Percentiles rank a stretch among this genome's conserved stretches.
Conservation (phyloP, 2,329 filamentous ascomycete genomes). For the Hawksworthiomyces lignivorus region DNA sequence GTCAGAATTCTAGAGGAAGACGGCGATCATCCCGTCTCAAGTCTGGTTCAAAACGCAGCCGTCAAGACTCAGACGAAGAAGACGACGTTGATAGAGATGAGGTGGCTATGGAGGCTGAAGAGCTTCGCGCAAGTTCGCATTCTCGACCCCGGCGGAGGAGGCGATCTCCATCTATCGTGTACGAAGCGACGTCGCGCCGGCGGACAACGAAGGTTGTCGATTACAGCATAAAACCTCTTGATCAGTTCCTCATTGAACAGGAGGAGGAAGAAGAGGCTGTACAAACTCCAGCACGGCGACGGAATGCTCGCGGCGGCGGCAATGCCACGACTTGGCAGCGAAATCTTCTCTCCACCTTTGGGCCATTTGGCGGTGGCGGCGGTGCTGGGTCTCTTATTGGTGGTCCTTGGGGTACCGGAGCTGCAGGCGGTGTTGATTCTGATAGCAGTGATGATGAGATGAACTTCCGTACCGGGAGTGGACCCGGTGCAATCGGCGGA, state of each 20-base stretch:
- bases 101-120: conserved; percentile 57
- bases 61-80: conserved; percentile 48
- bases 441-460: conserved; percentile 96
- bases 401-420: conserved; percentile 66
- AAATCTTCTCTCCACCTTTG: conserved; percentile 79
- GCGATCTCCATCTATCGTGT: conserved; percentile 49
- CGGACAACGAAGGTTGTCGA: conserved; percentile 63
- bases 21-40: conserved; percentile 26
- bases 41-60: conserved; percentile 38
- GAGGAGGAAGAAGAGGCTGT: conserved; percentile 62
- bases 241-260: conserved; percentile 65
- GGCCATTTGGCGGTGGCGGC: conserved; percentile 83
- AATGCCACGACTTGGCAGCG: conserved; percentile 60
- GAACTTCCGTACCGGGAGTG: conserved; percentile 28
- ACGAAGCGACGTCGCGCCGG: conserved; percentile 47
- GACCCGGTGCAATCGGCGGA: conserved; percentile 41
- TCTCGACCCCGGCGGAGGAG: conserved; percentile 41
- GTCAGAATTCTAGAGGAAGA: conserved; percentile 43
- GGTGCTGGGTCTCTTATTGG: conserved; percentile 64
- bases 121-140: conserved; percentile 48
- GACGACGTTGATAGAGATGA: conserved; percentile 55
- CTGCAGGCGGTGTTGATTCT: conserved; percentile 75
- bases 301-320: conserved; percentile 54
- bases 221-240: conserved; percentile 77
- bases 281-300: conserved; percentile 61